These are phyloP conservation scores for Ogataea pini DNA, from an alignment of 805 yeast genomes.

Conservation along the genomic window DNA sequence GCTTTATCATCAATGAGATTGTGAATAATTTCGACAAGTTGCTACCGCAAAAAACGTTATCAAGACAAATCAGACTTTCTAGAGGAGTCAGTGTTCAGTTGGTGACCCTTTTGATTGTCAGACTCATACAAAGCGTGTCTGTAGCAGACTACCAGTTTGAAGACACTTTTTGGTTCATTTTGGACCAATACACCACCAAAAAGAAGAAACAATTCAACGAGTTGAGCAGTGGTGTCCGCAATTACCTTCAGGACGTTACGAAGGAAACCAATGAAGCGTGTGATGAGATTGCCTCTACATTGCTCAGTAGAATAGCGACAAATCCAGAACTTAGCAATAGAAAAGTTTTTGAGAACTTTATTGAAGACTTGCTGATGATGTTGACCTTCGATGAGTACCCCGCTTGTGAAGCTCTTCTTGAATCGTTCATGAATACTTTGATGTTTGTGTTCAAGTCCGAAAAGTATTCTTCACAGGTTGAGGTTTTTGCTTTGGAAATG, in stretches of 20 bases:
- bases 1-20: conserved; percentile 62
- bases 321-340: conserved; percentile 35
- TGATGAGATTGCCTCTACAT: conserved; percentile 33
- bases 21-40: conserved; percentile 50
- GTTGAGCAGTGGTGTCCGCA: conserved; percentile 15
- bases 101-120: conserved; percentile 46
- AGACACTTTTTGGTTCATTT: conserved; percentile 24
- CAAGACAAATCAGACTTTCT: conserved; percentile 45
- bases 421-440: conserved; percentile 45
- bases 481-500: conserved; percentile 56
- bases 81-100: conserved; percentile 52
- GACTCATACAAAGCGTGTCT: conserved; percentile 37
- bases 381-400: conserved; percentile 63
- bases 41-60: conserved; percentile 44
- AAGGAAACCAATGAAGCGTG: conserved; percentile 20
- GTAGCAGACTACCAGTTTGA: conserved; percentile 24
- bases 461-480: conserved; percentile 42
- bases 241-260: conserved; percentile 8
- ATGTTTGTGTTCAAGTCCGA: conserved; percentile 42
- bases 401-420: conserved; percentile 52
- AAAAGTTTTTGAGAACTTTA: conserved; percentile 49
- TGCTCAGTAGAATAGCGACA: conserved; percentile 34
- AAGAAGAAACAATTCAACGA: conserved; percentile 13
- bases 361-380: conserved; percentile 56
- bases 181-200: conserved; percentile 10